These are phyloP conservation scores for Lipomyces starkeyi DNA, from an alignment of 805 yeast genomes.

Conservation along the genomic window DNA sequence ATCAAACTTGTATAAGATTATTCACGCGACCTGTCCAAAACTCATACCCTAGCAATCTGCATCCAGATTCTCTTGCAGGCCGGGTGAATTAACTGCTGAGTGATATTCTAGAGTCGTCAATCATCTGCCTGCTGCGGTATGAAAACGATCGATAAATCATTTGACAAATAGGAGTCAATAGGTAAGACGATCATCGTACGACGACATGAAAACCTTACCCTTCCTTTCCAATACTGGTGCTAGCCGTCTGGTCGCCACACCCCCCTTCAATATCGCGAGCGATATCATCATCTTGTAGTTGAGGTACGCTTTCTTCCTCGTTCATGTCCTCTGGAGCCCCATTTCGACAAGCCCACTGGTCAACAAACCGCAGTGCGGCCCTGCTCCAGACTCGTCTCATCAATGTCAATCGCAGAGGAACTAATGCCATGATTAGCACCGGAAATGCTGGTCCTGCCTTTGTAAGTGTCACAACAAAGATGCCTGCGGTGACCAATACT, in stretches of 20 bases:
- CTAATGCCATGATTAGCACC: background rate
- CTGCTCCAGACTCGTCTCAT: constrained; percentile 1
- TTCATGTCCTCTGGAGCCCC: background rate
- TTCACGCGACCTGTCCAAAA: too few relatives aligned
- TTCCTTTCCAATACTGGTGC: background rate
- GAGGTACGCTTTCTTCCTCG: background rate
- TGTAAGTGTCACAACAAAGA: background rate
- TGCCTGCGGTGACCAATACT: background rate
- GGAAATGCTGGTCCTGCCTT: constrained; percentile 3
- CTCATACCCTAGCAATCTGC: too few relatives aligned
- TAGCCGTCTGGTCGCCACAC: background rate
- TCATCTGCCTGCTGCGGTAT: too few relatives aligned
- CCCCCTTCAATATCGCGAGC: background rate
- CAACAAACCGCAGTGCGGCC: background rate
- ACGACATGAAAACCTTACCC: too few relatives aligned
- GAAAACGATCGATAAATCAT: too few relatives aligned
- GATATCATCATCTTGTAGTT: background rate
- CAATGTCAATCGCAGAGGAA: background rate
- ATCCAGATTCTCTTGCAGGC: too few relatives aligned
- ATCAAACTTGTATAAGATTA: too few relatives aligned
- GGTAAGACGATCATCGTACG: too few relatives aligned
- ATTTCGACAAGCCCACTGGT: background rate
- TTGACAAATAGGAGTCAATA: too few relatives aligned
- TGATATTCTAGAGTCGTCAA: too few relatives aligned
- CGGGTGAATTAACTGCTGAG: too few relatives aligned